A percentile compares a stretch with the other conserved stretches of the same genome.
These are phyloP conservation scores for Alternaria alternata DNA, from an alignment of 2,329 filamentous ascomycete genomes.

Conservation along the genomic window DNA sequence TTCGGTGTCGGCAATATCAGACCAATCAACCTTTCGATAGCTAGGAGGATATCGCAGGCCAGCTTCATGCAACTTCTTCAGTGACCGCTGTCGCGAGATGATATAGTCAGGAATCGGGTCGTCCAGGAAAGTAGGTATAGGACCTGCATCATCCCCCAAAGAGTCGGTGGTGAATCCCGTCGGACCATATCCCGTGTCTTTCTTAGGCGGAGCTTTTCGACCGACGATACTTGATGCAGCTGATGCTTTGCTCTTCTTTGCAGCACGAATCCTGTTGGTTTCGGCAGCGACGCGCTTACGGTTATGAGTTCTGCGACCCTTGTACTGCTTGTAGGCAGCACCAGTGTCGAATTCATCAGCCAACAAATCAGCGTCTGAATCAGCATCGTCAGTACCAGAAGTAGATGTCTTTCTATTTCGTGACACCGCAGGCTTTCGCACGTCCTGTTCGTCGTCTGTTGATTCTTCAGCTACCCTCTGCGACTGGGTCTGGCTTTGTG, in stretches of 20 bases:
- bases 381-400: conserved; percentile 21
- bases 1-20: conserved; percentile 68
- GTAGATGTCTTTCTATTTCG: neutral
- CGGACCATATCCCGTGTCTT: conserved; percentile 14
- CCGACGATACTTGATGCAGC: conserved; percentile 54
- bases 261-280: conserved; percentile 59
- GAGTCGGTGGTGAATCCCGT: conserved; percentile 33
- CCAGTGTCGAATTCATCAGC: conserved; percentile 62
- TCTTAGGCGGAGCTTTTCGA: conserved; percentile 38
- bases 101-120: conserved; percentile 59
- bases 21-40: conserved; percentile 78
- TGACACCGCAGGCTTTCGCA: neutral
- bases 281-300: conserved; percentile 61
- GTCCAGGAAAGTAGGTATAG: conserved; percentile 65
- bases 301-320: conserved; percentile 64
- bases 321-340: conserved; percentile 69
- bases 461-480: conserved; percentile 19
- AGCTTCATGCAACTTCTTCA: conserved; percentile 73
- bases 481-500: conserved; percentile 37
- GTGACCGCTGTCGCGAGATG: conserved; percentile 67
- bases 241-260: conserved; percentile 57
- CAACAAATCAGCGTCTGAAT: conserved; percentile 34
- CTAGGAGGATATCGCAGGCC: conserved; percentile 80
- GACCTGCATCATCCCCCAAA: conserved; percentile 52
- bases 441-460: neutral